Base-by-base conservation (phyloP, 768 basidiomycete species). In the Dentipellis sp. region DNA sequence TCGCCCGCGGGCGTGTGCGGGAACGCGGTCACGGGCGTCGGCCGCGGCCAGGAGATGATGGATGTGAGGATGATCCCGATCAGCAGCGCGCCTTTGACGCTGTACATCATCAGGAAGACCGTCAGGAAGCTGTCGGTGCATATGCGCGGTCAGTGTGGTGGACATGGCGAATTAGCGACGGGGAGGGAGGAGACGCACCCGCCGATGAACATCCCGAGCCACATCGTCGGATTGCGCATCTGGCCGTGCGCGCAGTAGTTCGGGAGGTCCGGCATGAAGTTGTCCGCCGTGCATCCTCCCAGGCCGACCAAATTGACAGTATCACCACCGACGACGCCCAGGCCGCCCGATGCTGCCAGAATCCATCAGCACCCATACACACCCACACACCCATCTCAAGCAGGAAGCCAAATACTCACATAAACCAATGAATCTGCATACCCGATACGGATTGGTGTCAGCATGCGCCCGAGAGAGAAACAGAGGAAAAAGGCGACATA, bases 11-110 rank as follows among this genome's bases (percentile, higher is more conserved):
- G 61, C 6, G 81, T 88, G 63, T 92, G 74, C 2, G 91, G 91
- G 74, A 94, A 94, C 63, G 78, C 84, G 11, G 91, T 92, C 63
- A 94, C 84, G 8, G 81, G 36, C 0, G 91, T 91, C 0, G 80
- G 76, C n/a, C 91, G 82, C 0, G 90, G 89, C 91, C 91, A 94
- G 0, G 88, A 91, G 63, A 91, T 82, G 69, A 92, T 78, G 21
- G 89, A 82, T n/a, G 85, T 86, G 57, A 92, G 70, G 73, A 91
- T 76, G 64, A 94, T 91, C 48, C 91, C 91, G 56, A 85, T 83
- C 49, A 87, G 81, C 67, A 90, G 87, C 10, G 88, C 86, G 35
- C 89, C 91, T 57, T 84, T 86, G 65, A 94, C 74, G 53, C 88
- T 86, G 70, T 90, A 94, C 62, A 92, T 76, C 83, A 94, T 86